Conservation (phyloP, 2,329 filamentous ascomycete species). For the Hypoxylon sp. region DNA sequence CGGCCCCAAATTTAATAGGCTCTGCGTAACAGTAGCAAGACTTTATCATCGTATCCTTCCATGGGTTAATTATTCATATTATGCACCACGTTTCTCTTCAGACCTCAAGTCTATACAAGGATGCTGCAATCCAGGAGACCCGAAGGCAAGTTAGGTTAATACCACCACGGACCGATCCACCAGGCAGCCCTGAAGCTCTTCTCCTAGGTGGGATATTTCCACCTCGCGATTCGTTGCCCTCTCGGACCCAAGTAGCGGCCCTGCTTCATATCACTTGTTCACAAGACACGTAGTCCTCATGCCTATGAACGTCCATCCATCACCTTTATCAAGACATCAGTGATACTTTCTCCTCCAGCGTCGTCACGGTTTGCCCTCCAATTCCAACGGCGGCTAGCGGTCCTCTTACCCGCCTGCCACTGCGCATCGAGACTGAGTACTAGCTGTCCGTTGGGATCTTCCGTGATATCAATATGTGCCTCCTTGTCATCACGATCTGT, state of each 20-base stretch:
- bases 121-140: neutral
- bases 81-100: neutral
- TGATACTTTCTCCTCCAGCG: slow-evolving; percentile 25
- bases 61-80: neutral
- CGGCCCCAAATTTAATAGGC: too few species aligned
- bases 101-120: neutral
- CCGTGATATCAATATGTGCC: slow-evolving; percentile 49
- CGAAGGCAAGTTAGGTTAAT: too few species aligned
- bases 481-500: slow-evolving; percentile 37
- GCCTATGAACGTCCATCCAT: slow-evolving; percentile 8
- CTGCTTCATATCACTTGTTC: neutral
- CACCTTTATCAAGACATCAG: neutral
- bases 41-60: too few species aligned
- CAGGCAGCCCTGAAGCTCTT: neutral
- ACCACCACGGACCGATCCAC: neutral
- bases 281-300: neutral
- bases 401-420: slow-evolving; percentile 22
- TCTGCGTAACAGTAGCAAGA: too few species aligned
- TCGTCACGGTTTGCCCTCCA: slow-evolving; percentile 39
- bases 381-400: slow-evolving; percentile 30
- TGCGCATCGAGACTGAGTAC: slow-evolving; percentile 51
- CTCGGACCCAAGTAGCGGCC: neutral
- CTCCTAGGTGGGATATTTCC: too few species aligned
- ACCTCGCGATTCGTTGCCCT: too few species aligned
- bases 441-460: slow-evolving; percentile 64